Base-by-base conservation (phyloP, 2,329 filamentous ascomycete genomes). In the Waltergamsia citrina region DNA sequence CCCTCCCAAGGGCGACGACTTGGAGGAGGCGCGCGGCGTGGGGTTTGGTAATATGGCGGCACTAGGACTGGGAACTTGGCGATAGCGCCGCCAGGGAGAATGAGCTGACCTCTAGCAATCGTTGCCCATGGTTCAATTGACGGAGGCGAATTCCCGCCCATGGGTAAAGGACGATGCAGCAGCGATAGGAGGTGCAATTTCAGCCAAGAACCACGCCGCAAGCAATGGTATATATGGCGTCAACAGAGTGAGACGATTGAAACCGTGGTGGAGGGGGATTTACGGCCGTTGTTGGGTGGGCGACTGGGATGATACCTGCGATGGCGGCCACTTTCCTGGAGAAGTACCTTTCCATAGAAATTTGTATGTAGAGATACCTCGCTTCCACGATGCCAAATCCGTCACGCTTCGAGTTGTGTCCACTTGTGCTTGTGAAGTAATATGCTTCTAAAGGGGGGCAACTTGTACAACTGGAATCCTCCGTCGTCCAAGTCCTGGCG, bases 111-210 rank as follows among this genome's bases (percentile, higher is more conserved):
- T 56, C 52, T 57, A 48, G 51, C 52, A 54, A 53, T 51, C 56
- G 52, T 60, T 54, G 60, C 62, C 65, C 65, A 69, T 69, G 57
- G 56, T 57, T 65, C 56, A 58, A 61, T 58, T 52, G 51, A 53
- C 51, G 43, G 51, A 50, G 56, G 53, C 56, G 56, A 52, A 48
- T 38, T 48, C 50, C 52, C 56, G 56, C 60, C 57, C 62, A 67
- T 67, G 54, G 54, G 57, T 51, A 43, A 49, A 41, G 17, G 24
- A 33, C 12, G 28, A 29, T 11, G 19, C 31, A 34, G 32, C 31
- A 27, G 32, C 12, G 38, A 26, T 33, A 16, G 14, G 26, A n/a
- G 14, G 14, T 16, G 26, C n/a, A n/a, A n/a, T n/a, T n/a, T n/a
- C n/a, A n/a, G n/a, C 41, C 37, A 40, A 29, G 40, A 35, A 9